Evolutionary conservation across 2,329 filamentous ascomycete genomes (phyloP).

Genomic region (Aspergillus proliferans): DNA sequence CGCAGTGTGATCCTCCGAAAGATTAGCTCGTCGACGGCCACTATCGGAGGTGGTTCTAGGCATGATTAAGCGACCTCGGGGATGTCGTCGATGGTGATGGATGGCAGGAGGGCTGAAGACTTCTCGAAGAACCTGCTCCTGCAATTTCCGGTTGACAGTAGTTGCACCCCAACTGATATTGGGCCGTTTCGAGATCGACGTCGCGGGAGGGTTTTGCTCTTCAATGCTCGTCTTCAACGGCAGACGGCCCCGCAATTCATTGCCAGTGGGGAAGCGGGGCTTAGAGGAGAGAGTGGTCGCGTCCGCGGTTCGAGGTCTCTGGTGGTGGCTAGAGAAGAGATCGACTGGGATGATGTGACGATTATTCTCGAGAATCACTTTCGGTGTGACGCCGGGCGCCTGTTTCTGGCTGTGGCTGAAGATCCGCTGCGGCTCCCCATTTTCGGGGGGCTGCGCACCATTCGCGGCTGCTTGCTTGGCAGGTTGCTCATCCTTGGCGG

Average conservation of each 20-base stretch:
- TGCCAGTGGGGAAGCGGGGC: constrained; percentile 16
- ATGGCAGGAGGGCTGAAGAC: constrained; percentile 82
- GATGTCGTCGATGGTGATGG: constrained; percentile 68
- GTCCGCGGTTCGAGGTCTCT: constrained; percentile 32
- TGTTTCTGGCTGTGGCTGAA: constrained; percentile 68
- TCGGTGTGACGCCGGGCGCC: constrained; percentile 67
- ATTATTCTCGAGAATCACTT: constrained; percentile 91
- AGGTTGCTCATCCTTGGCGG: constrained; percentile 5
- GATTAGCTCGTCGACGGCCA: constrained; percentile 25
- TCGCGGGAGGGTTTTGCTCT: constrained; percentile 9
- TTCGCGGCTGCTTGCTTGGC: constrained; percentile 8
- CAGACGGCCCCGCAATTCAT: constrained; percentile 9
- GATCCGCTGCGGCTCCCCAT: constrained; percentile 42
- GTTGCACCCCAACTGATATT: constrained; percentile 76
- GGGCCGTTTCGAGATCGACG: constrained; percentile 39
- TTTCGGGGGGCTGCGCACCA: constrained; percentile 11
- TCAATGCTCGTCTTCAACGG: constrained; percentile 6
- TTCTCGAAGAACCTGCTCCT: constrained; percentile 87
- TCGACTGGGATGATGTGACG: constrained; percentile 85
- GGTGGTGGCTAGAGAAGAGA: constrained; percentile 60
- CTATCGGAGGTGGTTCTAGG: constrained; percentile 41
- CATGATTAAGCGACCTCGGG: constrained; percentile 58
- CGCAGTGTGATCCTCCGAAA: constrained; percentile 27
- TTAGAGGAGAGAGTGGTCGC: constrained; percentile 14
- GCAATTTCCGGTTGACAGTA: constrained; percentile 77